Evolutionary conservation across 805 yeast genomes (phyloP).

Genomic region (Hanseniaspora clermontiae): DNA sequence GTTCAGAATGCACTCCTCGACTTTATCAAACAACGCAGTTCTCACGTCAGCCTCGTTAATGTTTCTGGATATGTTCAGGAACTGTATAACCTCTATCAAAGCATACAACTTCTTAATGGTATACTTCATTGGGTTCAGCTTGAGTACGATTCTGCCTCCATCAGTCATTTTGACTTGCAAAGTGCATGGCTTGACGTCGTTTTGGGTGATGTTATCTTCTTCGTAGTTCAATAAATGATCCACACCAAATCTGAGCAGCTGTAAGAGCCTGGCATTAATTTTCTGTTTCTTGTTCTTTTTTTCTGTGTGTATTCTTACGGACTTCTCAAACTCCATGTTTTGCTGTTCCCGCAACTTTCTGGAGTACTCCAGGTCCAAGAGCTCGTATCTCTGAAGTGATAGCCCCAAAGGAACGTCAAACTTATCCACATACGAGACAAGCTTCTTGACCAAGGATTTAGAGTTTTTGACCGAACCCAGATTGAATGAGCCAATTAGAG

Average conservation of each 20-base stretch:
- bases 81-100: background rate
- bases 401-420: slow-evolving; percentile 11
- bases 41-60: background rate
- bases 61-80: background rate
- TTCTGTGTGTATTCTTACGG: slow-evolving; percentile 43
- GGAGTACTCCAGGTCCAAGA: slow-evolving; percentile 42
- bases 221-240: slow-evolving; percentile 7
- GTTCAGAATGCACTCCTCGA: slow-evolving; percentile 2
- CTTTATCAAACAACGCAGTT: slow-evolving; percentile 2
- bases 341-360: slow-evolving; percentile 52
- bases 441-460: slow-evolving; percentile 1
- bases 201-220: background rate
- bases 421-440: background rate
- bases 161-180: slow-evolving; percentile 25
- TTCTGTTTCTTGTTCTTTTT: slow-evolving; percentile 36
- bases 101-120: background rate
- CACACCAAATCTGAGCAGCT: slow-evolving; percentile 21
- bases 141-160: slow-evolving; percentile 24
- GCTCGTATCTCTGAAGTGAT: slow-evolving; percentile 10
- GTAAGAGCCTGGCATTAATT: slow-evolving; percentile 17
- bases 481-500: slow-evolving; percentile 3
- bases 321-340: slow-evolving; percentile 52
- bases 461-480: background rate
- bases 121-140: slow-evolving; percentile 14
- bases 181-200: slow-evolving; percentile 17